Percentiles rank a stretch among this genome's conserved stretches.
phyloP scores from a whole-genome alignment of 805 yeast genomes.

The Wickerhamomyces bisporus region DNA sequence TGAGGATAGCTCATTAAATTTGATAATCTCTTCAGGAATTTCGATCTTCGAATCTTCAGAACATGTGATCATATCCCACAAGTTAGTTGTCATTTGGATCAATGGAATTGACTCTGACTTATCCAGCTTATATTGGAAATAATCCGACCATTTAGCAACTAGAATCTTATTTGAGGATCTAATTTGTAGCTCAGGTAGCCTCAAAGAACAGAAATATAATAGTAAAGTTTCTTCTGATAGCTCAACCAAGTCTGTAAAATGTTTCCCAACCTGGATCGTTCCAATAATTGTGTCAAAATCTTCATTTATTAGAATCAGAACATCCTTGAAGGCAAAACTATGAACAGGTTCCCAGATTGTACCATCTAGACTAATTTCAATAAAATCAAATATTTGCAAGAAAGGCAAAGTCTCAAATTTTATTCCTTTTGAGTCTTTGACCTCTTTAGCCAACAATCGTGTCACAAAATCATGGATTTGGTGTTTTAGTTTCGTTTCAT shows the following conservation, averaged over 20 bases:
- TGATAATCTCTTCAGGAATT: conserved; percentile 36
- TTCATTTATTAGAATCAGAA: conserved; percentile 24
- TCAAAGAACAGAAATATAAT: conserved; percentile 34
- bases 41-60: conserved; percentile 20
- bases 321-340: conserved; percentile 30
- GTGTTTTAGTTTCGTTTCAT: conserved; percentile 5
- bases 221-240: conserved; percentile 24
- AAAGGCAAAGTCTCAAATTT: conserved; percentile 19
- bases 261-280: conserved; percentile 32
- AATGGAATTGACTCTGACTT: conserved; percentile 25
- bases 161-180: conserved; percentile 28
- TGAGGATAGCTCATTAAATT: conserved; percentile 31
- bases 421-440: conserved; percentile 11
- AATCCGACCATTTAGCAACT: conserved; percentile 38
- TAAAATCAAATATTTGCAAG: conserved; percentile 35
- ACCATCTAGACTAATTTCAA: conserved; percentile 39
- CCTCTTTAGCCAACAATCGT: background rate
- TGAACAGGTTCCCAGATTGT: conserved; percentile 34
- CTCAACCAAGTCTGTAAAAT: conserved; percentile 28
- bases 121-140: conserved; percentile 9
- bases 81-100: conserved; percentile 45
- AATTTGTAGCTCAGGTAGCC: conserved; percentile 40
- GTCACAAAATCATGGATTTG: conserved; percentile 14
- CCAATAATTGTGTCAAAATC: conserved; percentile 31
- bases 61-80: conserved; percentile 36